phyloP scores from a whole-genome alignment of 495 filamentous ascomycete species.

The Cenococcum geophilum region DNA sequence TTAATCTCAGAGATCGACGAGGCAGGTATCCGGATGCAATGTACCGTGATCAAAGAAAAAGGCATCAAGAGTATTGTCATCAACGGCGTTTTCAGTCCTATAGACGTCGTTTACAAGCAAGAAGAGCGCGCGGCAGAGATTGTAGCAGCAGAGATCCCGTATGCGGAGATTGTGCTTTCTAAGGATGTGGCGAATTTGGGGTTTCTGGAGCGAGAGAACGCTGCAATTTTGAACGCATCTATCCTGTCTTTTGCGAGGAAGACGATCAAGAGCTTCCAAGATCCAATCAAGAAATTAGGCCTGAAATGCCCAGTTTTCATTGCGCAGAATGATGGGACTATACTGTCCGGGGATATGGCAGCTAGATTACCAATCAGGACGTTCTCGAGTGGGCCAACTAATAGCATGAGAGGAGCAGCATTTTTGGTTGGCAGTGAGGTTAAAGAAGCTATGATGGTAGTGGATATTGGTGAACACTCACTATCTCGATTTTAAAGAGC shows the following conservation, averaged over 20 bases:
- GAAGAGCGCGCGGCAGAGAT: conserved; percentile 46
- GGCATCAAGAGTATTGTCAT: conserved; percentile 50
- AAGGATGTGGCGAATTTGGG: conserved; percentile 45
- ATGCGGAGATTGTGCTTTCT: conserved; percentile 44
- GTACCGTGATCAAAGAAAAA: conserved; percentile 39
- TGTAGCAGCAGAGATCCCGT: conserved; percentile 42
- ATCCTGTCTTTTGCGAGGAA: conserved; percentile 43
- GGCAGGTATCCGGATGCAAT: conserved; percentile 41
- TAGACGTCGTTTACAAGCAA: conserved; percentile 47
- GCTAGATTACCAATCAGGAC: conserved; percentile 46
- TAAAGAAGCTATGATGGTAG: conserved; percentile 40
- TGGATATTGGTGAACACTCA: conserved; percentile 44
- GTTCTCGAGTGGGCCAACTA: conserved; percentile 50
- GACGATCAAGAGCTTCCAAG: conserved; percentile 43
- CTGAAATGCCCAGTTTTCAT: conserved; percentile 46
- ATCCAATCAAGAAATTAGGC: conserved; percentile 41
- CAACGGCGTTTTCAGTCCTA: conserved; percentile 53
- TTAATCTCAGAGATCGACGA: conserved; percentile 46
- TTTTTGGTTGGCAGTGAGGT: conserved; percentile 36
- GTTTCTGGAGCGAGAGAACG: conserved; percentile 50
- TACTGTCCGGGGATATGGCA: conserved; percentile 39
- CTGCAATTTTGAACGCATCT: conserved; percentile 48
- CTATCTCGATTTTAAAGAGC: too few species aligned
- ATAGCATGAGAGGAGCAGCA: conserved; percentile 48
- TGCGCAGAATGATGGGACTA: conserved; percentile 50